These are phyloP conservation scores for Termitomyces sp. DNA, from an alignment of 768 basidiomycete species.

Conservation along the genomic window DNA sequence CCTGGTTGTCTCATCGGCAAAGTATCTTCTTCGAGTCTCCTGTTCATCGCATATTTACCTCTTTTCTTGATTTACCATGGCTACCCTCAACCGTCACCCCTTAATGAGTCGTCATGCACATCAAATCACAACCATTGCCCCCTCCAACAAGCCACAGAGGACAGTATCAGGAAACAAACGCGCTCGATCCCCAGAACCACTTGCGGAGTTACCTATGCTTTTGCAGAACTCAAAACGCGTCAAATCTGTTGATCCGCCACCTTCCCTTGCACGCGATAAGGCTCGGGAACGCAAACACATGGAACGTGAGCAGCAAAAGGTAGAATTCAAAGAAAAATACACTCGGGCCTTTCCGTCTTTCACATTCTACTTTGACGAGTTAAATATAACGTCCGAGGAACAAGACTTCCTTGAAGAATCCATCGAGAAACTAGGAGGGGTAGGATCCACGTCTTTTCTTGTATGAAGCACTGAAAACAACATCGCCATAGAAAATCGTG, in stretches of 20 bases:
- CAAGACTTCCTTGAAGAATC: slow-evolving; percentile 45
- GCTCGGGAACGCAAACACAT: slow-evolving; percentile 43
- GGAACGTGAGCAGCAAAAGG: slow-evolving; percentile 51
- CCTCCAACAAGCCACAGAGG: slow-evolving; percentile 28
- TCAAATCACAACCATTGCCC: slow-evolving; percentile 26
- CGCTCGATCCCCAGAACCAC: slow-evolving; percentile 46
- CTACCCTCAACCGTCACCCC: slow-evolving; percentile 45
- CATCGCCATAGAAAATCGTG: slow-evolving; percentile 59
- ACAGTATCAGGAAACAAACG: slow-evolving; percentile 35
- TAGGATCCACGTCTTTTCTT: slow-evolving; percentile 35
- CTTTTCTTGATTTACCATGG: slow-evolving; percentile 31
- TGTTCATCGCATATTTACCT: neutral
- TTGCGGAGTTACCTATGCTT: slow-evolving; percentile 22
- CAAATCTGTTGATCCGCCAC: slow-evolving; percentile 25
- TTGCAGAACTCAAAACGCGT: slow-evolving; percentile 35
- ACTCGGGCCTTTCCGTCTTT: slow-evolving; percentile 78
- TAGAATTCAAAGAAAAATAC: slow-evolving; percentile 82
- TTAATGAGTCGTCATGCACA: slow-evolving; percentile 34
- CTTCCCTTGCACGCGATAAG: slow-evolving; percentile 24
- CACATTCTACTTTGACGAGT: slow-evolving; percentile 79
- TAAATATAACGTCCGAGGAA: slow-evolving; percentile 39
- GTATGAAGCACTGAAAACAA: neutral
- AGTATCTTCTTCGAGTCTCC: neutral
- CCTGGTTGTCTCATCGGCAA: neutral
- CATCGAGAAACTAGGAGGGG: slow-evolving; percentile 70